phyloP scores from a whole-genome alignment of 1,284 basidiomycete species.

The Ceraceosorus bombacis region DNA sequence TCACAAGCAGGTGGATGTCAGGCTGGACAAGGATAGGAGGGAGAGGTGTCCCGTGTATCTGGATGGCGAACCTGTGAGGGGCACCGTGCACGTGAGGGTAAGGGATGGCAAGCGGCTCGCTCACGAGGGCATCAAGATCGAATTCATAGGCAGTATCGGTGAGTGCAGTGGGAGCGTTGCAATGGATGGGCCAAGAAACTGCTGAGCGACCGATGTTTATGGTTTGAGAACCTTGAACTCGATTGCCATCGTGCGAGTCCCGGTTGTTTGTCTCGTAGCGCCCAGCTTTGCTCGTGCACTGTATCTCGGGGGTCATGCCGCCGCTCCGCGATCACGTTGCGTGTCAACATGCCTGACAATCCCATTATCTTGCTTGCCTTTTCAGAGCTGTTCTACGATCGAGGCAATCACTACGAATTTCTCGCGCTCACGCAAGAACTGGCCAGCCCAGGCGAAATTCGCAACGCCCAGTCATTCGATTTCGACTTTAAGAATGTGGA shows the following conservation, averaged over 20 bases:
- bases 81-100: constrained; percentile 77
- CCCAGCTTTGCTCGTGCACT: too few relatives aligned
- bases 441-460: constrained; percentile 85
- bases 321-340: too few relatives aligned
- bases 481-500: constrained; percentile 98
- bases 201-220: too few relatives aligned
- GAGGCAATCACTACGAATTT: constrained; percentile 96
- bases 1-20: constrained; percentile 63
- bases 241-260: too few relatives aligned
- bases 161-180: constrained; percentile 34
- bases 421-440: constrained; percentile 89
- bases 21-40: constrained; percentile 66
- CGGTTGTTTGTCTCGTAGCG: too few relatives aligned
- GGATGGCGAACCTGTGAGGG: constrained; percentile 81
- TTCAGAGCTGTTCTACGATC: constrained; percentile 86
- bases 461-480: constrained; percentile 71
- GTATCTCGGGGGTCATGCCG: too few relatives aligned
- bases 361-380: not conserved
- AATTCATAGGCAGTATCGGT: constrained; percentile 95
- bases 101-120: constrained; percentile 89
- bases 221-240: too few relatives aligned
- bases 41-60: constrained; percentile 86
- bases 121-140: constrained; percentile 95
- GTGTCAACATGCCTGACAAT: too few relatives aligned
- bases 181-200: too few relatives aligned